These are phyloP conservation scores for Scheffersomyces insectosa DNA, from an alignment of 1,139 yeast genomes.

Conservation along the genomic window DNA sequence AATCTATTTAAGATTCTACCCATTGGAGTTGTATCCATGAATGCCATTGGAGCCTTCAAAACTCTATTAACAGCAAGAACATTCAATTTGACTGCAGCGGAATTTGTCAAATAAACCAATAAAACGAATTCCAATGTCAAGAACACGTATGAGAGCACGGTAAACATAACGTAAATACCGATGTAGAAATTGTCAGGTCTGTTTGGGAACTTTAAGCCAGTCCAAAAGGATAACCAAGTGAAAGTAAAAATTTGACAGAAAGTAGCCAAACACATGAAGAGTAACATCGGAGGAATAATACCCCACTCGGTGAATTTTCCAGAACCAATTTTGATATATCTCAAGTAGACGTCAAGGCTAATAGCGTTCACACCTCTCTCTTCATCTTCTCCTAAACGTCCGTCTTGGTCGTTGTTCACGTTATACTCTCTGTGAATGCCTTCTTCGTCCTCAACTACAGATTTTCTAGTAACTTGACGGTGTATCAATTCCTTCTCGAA, in stretches of 20 bases:
- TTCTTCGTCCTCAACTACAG: constrained; percentile 13
- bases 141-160: constrained; percentile 9
- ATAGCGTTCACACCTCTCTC: constrained; percentile 20
- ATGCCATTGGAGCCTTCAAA: constrained; percentile 56
- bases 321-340: constrained; percentile 17
- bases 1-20: constrained; percentile 61
- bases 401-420: constrained; percentile 5
- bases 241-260: constrained; percentile 39
- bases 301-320: constrained; percentile 20
- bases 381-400: constrained; percentile 16
- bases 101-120: constrained; percentile 8
- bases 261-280: constrained; percentile 19
- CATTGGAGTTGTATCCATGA: constrained; percentile 58
- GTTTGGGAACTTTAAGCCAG: constrained; percentile 26
- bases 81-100: constrained; percentile 38
- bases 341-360: constrained; percentile 14
- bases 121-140: constrained; percentile 7
- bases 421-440: constrained; percentile 10
- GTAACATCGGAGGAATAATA: constrained; percentile 11
- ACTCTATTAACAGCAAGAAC: constrained; percentile 37
- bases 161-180: constrained; percentile 23
- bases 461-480: constrained; percentile 21
- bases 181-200: constrained; percentile 29
- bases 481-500: constrained; percentile 15
- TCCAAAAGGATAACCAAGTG: constrained; percentile 44